Base-by-base conservation (phyloP, 257 asterid genomes). In the Solanum appendiculatum region DNA sequence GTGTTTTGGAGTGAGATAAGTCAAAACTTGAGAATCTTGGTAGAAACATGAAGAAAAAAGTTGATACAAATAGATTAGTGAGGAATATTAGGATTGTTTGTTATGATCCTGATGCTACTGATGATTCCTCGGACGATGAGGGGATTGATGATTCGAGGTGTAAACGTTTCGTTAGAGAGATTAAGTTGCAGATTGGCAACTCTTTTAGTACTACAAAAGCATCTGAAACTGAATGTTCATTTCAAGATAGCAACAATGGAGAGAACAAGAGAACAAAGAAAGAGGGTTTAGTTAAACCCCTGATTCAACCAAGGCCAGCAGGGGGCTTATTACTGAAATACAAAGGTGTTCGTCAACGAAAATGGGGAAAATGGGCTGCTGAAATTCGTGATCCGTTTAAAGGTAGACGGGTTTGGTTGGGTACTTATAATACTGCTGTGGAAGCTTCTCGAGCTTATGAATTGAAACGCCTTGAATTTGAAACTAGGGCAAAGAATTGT, bases 301-400 rank as follows among this genome's bases (percentile, higher is more conserved):
- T 81, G 37, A 88, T 42, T 48, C 91, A 86, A 72, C 86, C 82
- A 73, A 73, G 31, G 36, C 85, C 63, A 54, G 63, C 92, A 0
- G 90, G 89, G 31, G 51, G 31, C 23, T 74, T 37, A 18, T 54
- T 54, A 25, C 40, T 12, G 56, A 95, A 92, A 80, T 90, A 85
- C 87, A 89, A 89, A 86, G 99, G 98, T 31, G 98, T 96, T 25
- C 94, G 98, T 1, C 98, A 90, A 86, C 91, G 99, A 4, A 94
- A 95, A 92, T 96, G 98, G 98, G 99, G 99, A 16, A 95, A 92
- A 88, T 96, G 98, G 98, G 99, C 98, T 2, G 98, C 99, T 0
- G 99, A 96, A 77, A 96, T 96, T 44, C 98, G 98, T 7, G 96
- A 96, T 15, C 99, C 99, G 1, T 86, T 91, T 37, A 70, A 88